phyloP scores from a whole-genome alignment of 2,329 filamentous ascomycete species.

The Cordyceps farinosa region DNA sequence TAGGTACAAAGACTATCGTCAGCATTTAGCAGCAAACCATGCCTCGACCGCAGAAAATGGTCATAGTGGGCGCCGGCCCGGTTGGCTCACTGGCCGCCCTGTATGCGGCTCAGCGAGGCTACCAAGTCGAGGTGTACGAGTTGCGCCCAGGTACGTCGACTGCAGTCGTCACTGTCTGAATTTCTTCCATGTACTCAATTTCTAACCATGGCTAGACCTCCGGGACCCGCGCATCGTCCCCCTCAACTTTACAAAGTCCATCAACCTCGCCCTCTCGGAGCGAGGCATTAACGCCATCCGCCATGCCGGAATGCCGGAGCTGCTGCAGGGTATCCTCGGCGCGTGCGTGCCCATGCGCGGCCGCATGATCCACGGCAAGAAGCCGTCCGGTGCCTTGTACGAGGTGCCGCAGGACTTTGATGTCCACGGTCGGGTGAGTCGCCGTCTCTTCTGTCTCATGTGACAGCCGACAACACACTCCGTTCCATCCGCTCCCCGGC shows the following conservation, averaged over 20 bases:
- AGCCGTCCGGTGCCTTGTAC: conserved; percentile 62
- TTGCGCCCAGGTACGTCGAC: conserved; percentile 71
- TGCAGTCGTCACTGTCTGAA: not conserved
- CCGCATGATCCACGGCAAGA: conserved; percentile 86
- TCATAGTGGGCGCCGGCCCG: conserved; percentile 88
- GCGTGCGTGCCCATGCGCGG: conserved; percentile 90
- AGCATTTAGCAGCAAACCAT: conserved; percentile 27
- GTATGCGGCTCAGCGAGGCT: conserved; percentile 84
- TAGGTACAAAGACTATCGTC: not conserved
- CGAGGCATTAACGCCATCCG: conserved; percentile 86
- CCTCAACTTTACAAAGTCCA: conserved; percentile 96
- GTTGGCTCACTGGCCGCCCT: conserved; percentile 89
- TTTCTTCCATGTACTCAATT: not conserved
- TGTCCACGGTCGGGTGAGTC: conserved; percentile 72
- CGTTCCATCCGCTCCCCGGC: not conserved
- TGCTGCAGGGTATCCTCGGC: conserved; percentile 70
- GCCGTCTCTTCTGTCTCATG: not conserved
- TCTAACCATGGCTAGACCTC: conserved; percentile 60
- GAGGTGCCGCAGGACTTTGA: conserved; percentile 90
- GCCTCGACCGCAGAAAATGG: conserved; percentile 58
- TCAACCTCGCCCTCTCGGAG: conserved; percentile 92
- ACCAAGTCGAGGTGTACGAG: conserved; percentile 92
- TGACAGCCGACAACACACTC: not conserved
- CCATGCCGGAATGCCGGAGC: conserved; percentile 59
- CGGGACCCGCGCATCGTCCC: conserved; percentile 77